Evolutionary conservation across 2,329 filamentous ascomycete species (phyloP), one percentile per base, ranked within the genome.

Genomic region (Ophiostoma sp.): DNA sequence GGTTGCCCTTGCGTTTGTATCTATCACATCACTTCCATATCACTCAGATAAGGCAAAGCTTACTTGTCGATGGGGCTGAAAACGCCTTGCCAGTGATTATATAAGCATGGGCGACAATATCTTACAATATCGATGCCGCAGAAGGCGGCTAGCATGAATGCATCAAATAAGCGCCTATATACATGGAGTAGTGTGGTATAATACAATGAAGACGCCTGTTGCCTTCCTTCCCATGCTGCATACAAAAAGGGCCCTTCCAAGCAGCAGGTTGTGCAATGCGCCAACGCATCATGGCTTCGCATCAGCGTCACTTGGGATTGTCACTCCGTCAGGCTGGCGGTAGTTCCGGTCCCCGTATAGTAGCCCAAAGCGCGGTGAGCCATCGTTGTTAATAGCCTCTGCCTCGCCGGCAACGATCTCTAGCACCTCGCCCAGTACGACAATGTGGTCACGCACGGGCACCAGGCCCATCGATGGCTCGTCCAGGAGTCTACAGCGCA

Each of bases 361-460:
- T 73, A 86, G 76, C 20, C 81, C 83, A 75, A 84, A 83, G 2
- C 76, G 76, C 17, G 70, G 69, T 0, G 48, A n/a, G n/a, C 68
- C 68, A 17, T 33, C 23, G 10, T n/a, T 78, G 76, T 33, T 74
- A 35, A 39, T 68, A 48, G 17, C 67, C 31, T 75, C 35, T 73
- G 64, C 69, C 17, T 67, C 64, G 3, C 76, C 79, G 31, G 78
- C 77, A 8, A 81, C 72, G 70, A 85, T 82, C 69, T 82, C 82
- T 52, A 81, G 71, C 64, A 86, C 83, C 76, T 86, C 83, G 4
- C 82, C 84, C 1, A 85, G 78, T 6, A 85, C 83, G 72, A 86
- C 81, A 11, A 84, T 81, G 76, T 85, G 84, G 70, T 86, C 84
- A 60, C 82, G 77, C 10, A 86, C 83, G 60, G 75, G 77, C n/a